These are phyloP conservation scores for Coffea humblotiana DNA, from an alignment of 305 asterid genomes.

Conservation along the genomic window DNA sequence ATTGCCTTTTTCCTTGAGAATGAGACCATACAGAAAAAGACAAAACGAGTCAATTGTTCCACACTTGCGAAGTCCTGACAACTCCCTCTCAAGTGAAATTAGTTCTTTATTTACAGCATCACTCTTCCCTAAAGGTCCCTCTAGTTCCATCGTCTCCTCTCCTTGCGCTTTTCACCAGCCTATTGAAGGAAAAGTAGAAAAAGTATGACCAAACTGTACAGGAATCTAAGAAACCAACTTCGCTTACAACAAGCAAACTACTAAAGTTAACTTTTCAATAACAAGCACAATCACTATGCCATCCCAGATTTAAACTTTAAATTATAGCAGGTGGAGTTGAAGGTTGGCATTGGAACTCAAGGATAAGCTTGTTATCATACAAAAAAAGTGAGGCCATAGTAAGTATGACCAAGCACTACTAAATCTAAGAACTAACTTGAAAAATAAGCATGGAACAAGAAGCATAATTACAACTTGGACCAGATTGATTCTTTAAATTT, in stretches of 20 bases:
- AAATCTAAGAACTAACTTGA: not conserved
- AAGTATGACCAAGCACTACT: slow-evolving; percentile 1
- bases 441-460: not conserved
- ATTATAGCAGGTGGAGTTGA: not conserved
- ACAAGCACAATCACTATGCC: not conserved
- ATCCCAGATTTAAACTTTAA: not conserved
- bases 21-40: slow-evolving; percentile 86
- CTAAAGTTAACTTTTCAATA: too few species aligned
- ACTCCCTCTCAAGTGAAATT: slow-evolving; percentile 79
- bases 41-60: slow-evolving; percentile 82
- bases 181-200: slow-evolving; percentile 31
- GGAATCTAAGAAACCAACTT: not conserved
- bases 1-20: slow-evolving; percentile 91
- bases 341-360: not conserved
- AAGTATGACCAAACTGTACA: slow-evolving; percentile 6
- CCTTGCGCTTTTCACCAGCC: slow-evolving; percentile 99
- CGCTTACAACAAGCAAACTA: not conserved
- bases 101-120: slow-evolving; percentile 71
- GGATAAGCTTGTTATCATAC: not conserved
- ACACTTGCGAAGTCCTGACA: slow-evolving; percentile 66
- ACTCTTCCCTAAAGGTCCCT: slow-evolving; percentile 89
- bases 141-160: slow-evolving; percentile 91
- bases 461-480: not conserved
- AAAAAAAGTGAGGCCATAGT: not conserved
- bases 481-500: not conserved